Evolutionary conservation across 208 protist species (phyloP), one percentile per base, ranked within the genome.

Genomic region (Wallacemonas sp.): DNA sequence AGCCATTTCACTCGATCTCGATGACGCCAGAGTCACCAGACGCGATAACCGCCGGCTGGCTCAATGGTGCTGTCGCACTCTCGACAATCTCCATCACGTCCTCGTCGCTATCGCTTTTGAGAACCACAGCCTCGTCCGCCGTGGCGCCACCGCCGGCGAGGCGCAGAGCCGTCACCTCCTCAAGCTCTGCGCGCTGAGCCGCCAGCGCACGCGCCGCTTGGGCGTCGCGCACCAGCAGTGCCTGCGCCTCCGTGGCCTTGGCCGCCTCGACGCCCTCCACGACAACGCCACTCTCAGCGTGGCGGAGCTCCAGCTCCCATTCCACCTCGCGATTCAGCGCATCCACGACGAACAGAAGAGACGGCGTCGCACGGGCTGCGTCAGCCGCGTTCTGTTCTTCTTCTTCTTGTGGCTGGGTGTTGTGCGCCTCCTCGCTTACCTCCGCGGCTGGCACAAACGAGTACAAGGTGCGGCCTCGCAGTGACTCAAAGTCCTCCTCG

Each of bases 401-500:
- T n/a, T n/a, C n/a, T n/a, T n/a, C n/a, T n/a, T n/a, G n/a, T n/a
- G n/a, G n/a, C n/a, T n/a, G n/a, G n/a, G n/a, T n/a, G n/a, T n/a
- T n/a, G n/a, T n/a, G n/a, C 9, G 26, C 23, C 12, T 58, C 67
- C 12, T 39, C 29, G 16, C 12, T 66, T 27, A 17, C 47, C 14
- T 33, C 41, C 29, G 44, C 38, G 24, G 61, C 41, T 49, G 39
- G 44, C 49, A 41, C 6, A 64, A 73, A 29, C 44, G 46, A 47
- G 24, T 11, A 11, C 17, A 96, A 78, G 17, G 65, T 39, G 14
- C 41, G 55, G 16, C 30, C 64, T 0, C 64, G 74, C 27, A 96
- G 64, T 2, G 30, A 71, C 34, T 96, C 87, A 62, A 88, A 93
- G 61, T 90, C 87, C 29, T 85, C 76, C 39, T 96, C 90, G 64